Evolutionary conservation across 257 asterid genomes (phyloP), one percentile per base, ranked within the genome.

Genomic region (Knoxia roxburghii): DNA sequence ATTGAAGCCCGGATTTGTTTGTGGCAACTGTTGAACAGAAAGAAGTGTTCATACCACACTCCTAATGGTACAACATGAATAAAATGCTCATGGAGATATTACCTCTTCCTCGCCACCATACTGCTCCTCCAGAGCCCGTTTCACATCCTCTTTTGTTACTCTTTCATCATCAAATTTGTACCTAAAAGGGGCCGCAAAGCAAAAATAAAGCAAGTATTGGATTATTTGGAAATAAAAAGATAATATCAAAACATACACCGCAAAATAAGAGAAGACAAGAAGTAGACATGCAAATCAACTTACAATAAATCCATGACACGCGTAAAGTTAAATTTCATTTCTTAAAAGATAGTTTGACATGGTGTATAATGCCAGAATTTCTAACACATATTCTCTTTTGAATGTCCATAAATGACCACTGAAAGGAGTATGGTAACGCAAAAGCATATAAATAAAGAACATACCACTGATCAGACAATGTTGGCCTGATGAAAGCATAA

Each of bases 71-170:
- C 67, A 54, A 56, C 64, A 63, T 39, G 35, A 48, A 50, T 58
- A 9, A 15, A 18, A 10, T 23, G 40, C 14, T 46, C 26, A 39
- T 41, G 60, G 61, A 70, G 46, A 48, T 26, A 53, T 53, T 68
- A 88, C 99, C 96, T 94, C 99, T 82, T 94, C 99, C 77, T 94
- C 99, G 61, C 97, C 99, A 58, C 97, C 99, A 81, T 88, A 90
- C 75, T 94, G 97, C 84, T 90, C 99, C 83, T 90, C 99, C 67
- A 94, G 74, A 40, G 95, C 99, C 75, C 92, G 89, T 87, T 87
- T 90, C 69, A 85, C 74, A 68, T 94, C 99, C 82, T 94, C 99
- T 81, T 94, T 94, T 3, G 99, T 90, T 58, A 94, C 99, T 74
- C 97, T 86, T 79, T 94, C 99, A 77, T 94, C 99, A 75, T 94